Evolutionary conservation across 2,329 filamentous ascomycete species (phyloP).

Genomic region (Madurella mycetomatis): DNA sequence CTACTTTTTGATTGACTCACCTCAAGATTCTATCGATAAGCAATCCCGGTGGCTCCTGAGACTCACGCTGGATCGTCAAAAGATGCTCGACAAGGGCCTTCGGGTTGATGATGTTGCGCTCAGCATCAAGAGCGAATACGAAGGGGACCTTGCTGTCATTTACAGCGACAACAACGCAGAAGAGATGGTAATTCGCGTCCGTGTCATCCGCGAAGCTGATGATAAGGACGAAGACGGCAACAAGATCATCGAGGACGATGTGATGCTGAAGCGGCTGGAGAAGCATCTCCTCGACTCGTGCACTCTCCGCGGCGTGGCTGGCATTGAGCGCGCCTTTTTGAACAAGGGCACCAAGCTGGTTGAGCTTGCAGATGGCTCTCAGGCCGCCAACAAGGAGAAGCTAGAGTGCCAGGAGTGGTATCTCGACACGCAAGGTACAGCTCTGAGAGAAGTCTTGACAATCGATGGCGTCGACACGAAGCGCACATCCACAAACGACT

Average conservation of each 20-base stretch:
- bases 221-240: slow-evolving; percentile 66
- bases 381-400: slow-evolving; percentile 70
- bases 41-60: slow-evolving; percentile 96
- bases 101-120: slow-evolving; percentile 86
- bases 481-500: slow-evolving; percentile 89
- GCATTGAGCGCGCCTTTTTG: slow-evolving; percentile 89
- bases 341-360: slow-evolving; percentile 71
- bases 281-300: slow-evolving; percentile 86
- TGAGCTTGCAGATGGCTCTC: slow-evolving; percentile 63
- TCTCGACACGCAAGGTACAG: slow-evolving; percentile 88
- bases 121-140: slow-evolving; percentile 85
- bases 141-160: slow-evolving; percentile 80
- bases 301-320: slow-evolving; percentile 83
- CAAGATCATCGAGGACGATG: slow-evolving; percentile 71
- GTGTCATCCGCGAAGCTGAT: slow-evolving; percentile 66
- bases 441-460: slow-evolving; percentile 76
- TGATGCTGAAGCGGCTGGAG: slow-evolving; percentile 87
- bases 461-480: slow-evolving; percentile 83
- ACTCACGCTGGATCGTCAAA: slow-evolving; percentile 87
- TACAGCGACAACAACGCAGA: slow-evolving; percentile 98
- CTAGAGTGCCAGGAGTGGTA: slow-evolving; percentile 85
- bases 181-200: slow-evolving; percentile 88
- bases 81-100: slow-evolving; percentile 90
- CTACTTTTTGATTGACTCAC: slow-evolving; percentile 91
- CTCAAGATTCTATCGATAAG: slow-evolving; percentile 57